Evolutionary conservation across 2,329 filamentous ascomycete species (phyloP).

Genomic region (Cercospora janseana): DNA sequence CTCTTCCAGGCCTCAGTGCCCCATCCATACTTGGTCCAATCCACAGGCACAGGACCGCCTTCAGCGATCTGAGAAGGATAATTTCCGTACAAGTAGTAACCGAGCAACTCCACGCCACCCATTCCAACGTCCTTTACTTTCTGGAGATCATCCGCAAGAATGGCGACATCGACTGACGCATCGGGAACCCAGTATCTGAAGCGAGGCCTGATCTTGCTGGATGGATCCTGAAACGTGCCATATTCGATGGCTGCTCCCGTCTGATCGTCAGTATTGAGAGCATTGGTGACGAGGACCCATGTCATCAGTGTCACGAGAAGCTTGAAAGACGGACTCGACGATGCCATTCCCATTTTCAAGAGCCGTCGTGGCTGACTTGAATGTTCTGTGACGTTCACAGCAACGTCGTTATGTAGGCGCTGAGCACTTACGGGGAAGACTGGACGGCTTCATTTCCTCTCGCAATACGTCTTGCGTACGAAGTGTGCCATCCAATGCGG

Average conservation of each 20-base stretch:
- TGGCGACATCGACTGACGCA: constrained; percentile 35
- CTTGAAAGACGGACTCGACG: not conserved
- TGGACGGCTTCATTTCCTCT: no score
- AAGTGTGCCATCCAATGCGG: no score
- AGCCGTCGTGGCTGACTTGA: constrained; percentile 2
- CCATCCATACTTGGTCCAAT: constrained; percentile 45
- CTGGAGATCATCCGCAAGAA: constrained; percentile 37
- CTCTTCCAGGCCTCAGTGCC: constrained; percentile 39
- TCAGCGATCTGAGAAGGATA: constrained; percentile 23
- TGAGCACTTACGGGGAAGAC: no score
- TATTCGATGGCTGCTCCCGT: constrained; percentile 26
- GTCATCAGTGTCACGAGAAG: constrained; percentile 1
- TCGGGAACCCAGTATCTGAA: constrained; percentile 45
- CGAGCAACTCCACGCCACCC: constrained; percentile 43
- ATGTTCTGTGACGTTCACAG: no score
- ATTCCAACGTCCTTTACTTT: constrained; percentile 37
- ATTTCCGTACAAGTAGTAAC: constrained; percentile 43
- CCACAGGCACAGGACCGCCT: constrained; percentile 29
- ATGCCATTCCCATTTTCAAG: not conserved
- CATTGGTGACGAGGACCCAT: not conserved
- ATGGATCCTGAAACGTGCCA: constrained; percentile 36
- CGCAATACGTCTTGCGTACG: no score
- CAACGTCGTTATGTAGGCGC: no score
- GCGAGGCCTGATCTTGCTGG: constrained; percentile 33
- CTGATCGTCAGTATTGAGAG: constrained; percentile 25